phyloP scores from a whole-genome alignment of 2,329 filamentous ascomycete genomes.

The Arachnomyces sp. region DNA sequence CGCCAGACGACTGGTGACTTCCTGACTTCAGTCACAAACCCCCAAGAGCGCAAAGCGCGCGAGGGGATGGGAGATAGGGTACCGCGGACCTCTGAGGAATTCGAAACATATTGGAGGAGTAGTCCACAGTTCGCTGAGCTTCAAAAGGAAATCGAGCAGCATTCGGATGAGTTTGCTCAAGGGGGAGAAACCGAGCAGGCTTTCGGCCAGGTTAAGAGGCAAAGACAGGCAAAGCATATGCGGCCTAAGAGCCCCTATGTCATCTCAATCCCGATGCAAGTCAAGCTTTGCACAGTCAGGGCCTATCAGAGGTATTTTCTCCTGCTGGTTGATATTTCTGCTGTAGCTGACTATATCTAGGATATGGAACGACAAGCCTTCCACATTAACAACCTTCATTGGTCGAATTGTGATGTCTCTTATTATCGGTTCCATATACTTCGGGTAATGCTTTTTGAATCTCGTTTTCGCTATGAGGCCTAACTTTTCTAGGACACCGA shows the following conservation, averaged over 20 bases:
- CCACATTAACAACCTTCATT: conserved; percentile 57
- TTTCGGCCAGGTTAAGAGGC: background rate
- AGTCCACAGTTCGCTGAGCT: conserved; percentile 25
- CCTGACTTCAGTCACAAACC: conserved; percentile 60
- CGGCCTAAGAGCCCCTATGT: conserved; percentile 56
- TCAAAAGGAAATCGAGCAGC: conserved; percentile 26
- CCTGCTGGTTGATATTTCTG: background rate
- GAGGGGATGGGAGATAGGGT: conserved; percentile 53
- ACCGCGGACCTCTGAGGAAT: conserved; percentile 61
- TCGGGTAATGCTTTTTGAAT: conserved; percentile 14
- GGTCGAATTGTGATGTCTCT: conserved; percentile 68
- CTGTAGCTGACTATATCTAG: conserved; percentile 27
- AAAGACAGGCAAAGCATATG: conserved; percentile 30
- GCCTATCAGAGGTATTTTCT: conserved; percentile 56
- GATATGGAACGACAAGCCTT: conserved; percentile 63
- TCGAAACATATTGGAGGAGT: conserved; percentile 45
- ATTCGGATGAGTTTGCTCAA: conserved; percentile 22
- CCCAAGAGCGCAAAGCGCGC: conserved; percentile 48
- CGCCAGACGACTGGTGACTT: conserved; percentile 64
- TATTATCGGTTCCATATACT: conserved; percentile 57
- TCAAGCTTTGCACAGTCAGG: conserved; percentile 71
- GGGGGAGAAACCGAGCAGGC: conserved; percentile 24
- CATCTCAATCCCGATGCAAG: conserved; percentile 66
- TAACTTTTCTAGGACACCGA: conserved; percentile 63
- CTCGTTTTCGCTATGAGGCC: background rate